phyloP scores from a whole-genome alignment of 495 filamentous ascomycete genomes.

The Hyaloscypha bicolor region DNA sequence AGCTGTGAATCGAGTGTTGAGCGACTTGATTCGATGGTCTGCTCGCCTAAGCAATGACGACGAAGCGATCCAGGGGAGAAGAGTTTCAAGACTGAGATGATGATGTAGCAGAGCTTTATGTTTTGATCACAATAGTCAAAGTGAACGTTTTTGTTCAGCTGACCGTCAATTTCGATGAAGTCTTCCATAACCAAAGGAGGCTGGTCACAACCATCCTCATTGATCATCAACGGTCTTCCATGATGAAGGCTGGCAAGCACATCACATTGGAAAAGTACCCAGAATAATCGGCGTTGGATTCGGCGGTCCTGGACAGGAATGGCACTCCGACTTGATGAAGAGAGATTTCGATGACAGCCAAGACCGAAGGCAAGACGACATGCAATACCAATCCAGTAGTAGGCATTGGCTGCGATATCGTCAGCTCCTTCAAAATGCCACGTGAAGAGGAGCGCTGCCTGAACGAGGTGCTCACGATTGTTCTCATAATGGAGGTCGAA shows the following conservation, averaged over 20 bases:
- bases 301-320: constrained; percentile 35
- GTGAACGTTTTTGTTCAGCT: constrained; percentile 6
- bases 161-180: constrained; percentile 9
- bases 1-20: constrained; percentile 48
- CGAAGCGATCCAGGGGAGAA: constrained; percentile 47
- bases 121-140: constrained; percentile 49
- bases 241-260: constrained; percentile 51
- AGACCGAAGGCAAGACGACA: constrained; percentile 13
- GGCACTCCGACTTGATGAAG: constrained; percentile 1
- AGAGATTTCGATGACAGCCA: constrained; percentile 14
- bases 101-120: constrained; percentile 47
- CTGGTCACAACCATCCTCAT: constrained; percentile 50
- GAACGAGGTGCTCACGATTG: constrained; percentile 12
- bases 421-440: constrained; percentile 15
- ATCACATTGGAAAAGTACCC: constrained; percentile 42
- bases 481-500: constrained; percentile 16
- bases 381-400: constrained; percentile 11
- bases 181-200: constrained; percentile 46
- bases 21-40: constrained; percentile 45
- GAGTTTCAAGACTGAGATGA: constrained; percentile 49
- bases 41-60: constrained; percentile 45
- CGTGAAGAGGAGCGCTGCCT: constrained; percentile 13
- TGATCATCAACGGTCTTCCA: constrained; percentile 43
- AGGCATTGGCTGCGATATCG: constrained; percentile 7
- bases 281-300: constrained; percentile 9